These are phyloP conservation scores for Gaultheria prostrata DNA, from an alignment of 148 eudicot species.

Conservation along the genomic window DNA sequence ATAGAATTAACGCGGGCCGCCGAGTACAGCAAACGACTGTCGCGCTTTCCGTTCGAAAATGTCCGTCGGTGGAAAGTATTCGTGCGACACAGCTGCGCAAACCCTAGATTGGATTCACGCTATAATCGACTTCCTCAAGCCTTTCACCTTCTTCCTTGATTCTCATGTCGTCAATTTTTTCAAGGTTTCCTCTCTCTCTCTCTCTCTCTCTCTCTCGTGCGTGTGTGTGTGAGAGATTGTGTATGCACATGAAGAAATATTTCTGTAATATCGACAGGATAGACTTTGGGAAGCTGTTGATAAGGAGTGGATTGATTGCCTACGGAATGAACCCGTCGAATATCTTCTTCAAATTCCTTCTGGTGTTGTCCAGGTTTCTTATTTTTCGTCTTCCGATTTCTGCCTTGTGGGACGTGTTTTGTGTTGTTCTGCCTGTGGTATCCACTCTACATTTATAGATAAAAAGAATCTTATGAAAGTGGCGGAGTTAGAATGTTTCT, in stretches of 20 bases:
- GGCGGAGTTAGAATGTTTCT: background rate
- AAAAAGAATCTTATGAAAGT: background rate
- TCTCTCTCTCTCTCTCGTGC: background rate
- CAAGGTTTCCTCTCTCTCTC: constrained; percentile 39
- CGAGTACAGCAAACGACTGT: background rate
- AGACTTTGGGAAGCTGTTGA: constrained; percentile 78
- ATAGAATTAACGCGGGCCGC: background rate
- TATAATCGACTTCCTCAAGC: constrained; percentile 56
- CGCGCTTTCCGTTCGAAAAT: constrained; percentile 10
- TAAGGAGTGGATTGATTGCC: constrained; percentile 77
- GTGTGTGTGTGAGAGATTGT: background rate
- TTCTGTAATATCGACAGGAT: constrained; percentile 40
- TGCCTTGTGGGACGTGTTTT: background rate
- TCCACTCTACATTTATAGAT: background rate
- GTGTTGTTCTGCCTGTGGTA: background rate
- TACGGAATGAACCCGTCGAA: constrained; percentile 58
- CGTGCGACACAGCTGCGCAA: constrained; percentile 55
- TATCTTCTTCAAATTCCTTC: constrained; percentile 80
- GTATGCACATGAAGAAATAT: background rate
- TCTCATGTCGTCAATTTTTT: constrained; percentile 81
- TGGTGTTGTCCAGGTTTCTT: constrained; percentile 64
- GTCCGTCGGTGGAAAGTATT: constrained; percentile 39
- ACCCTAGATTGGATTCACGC: constrained; percentile 80
- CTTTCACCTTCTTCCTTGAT: constrained; percentile 57
- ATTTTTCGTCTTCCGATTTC: background rate